These are phyloP conservation scores for Phytophthora syringae DNA, from an alignment of 352 stramenopile genomes.

Conservation along the genomic window DNA sequence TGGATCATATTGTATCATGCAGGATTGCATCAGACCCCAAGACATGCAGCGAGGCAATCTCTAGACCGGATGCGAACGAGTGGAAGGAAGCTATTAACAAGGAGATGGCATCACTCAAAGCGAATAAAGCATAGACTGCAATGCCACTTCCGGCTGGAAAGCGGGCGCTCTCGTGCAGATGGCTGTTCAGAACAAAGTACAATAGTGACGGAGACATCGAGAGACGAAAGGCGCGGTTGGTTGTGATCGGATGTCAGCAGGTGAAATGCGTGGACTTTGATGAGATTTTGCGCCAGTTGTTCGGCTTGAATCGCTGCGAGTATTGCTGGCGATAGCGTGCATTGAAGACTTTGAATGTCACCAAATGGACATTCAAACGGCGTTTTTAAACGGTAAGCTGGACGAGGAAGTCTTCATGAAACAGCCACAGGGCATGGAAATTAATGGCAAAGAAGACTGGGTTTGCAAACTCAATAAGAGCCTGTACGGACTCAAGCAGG, in stretches of 20 bases:
- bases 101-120: background rate
- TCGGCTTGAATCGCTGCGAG: slow-evolving; percentile 5
- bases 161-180: background rate
- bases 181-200: background rate
- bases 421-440: slow-evolving; percentile 17
- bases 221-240: background rate
- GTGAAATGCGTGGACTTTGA: no score
- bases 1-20: background rate
- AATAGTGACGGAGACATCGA: slow-evolving; percentile 1
- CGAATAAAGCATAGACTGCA: slow-evolving; percentile 1
- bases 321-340: no score
- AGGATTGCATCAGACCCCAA: slow-evolving; percentile 2
- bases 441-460: slow-evolving; percentile 11
- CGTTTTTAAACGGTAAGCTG: slow-evolving; percentile 26
- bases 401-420: slow-evolving; percentile 34
- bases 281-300: slow-evolving; percentile 3
- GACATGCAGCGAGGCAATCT: background rate
- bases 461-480: slow-evolving; percentile 26
- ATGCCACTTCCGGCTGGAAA: background rate
- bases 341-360: slow-evolving; percentile 19
- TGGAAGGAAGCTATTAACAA: background rate
- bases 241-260: no score
- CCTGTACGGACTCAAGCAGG: slow-evolving; percentile 27
- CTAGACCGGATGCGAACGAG: background rate
- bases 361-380: slow-evolving; percentile 38